Evolutionary conservation across 345 rosid species (phyloP).

Genomic region (Pseudoturritis turrita): DNA sequence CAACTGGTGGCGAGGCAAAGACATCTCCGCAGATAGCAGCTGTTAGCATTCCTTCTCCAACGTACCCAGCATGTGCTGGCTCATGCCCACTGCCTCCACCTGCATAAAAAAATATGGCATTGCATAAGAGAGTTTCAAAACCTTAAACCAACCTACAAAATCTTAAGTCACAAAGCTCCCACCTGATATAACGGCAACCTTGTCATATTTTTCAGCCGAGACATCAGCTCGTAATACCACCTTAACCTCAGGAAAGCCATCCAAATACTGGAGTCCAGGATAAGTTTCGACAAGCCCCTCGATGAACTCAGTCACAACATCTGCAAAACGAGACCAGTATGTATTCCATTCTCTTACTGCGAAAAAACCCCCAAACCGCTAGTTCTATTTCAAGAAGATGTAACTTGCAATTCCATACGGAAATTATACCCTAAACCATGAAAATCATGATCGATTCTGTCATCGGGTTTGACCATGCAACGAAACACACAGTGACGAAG

Average conservation of each 20-base stretch:
- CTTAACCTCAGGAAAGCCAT: conserved; percentile 97
- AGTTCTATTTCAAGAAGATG: background rate
- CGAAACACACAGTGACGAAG: conserved; percentile 5
- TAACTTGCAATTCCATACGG: background rate
- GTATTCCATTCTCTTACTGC: background rate
- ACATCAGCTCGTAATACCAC: conserved; percentile 93
- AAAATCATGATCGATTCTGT: background rate
- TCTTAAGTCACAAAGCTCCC: background rate
- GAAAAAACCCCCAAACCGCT: background rate
- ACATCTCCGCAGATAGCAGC: conserved; percentile 96
- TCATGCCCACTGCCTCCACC: conserved; percentile 99
- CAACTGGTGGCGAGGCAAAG: conserved; percentile 92
- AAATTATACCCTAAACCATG: background rate
- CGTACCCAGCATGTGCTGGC: conserved; percentile 97
- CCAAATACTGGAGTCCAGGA: conserved; percentile 82
- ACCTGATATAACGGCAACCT: conserved; percentile 97
- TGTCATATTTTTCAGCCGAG: conserved; percentile 55
- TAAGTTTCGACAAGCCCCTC: conserved; percentile 94
- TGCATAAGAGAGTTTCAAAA: background rate
- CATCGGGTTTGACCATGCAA: conserved; percentile 20
- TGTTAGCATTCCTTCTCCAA: conserved; percentile 99
- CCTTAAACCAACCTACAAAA: background rate
- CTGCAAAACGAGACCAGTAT: conserved; percentile 36
- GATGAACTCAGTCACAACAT: conserved; percentile 88
- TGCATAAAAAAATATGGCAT: conserved; percentile 22